Percentiles rank a stretch among this genome's conserved stretches.
phyloP scores from a whole-genome alignment of 2,329 filamentous ascomycete genomes.

The Gnomoniopsis sp. region DNA sequence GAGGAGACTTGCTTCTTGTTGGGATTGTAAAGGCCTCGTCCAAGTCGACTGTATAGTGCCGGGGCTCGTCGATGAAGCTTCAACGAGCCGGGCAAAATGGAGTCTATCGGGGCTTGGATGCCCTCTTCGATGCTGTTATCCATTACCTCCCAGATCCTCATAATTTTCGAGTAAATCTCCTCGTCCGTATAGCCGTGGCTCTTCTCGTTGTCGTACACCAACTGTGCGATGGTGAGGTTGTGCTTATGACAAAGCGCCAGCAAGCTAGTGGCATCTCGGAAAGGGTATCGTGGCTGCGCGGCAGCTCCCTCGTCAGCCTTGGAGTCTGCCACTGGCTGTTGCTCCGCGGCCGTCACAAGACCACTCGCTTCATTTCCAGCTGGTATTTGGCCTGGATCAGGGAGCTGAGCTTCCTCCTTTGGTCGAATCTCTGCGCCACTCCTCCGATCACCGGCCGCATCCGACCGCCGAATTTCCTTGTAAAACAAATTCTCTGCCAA shows the following conservation, averaged over 20 bases:
- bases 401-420: constrained; percentile 23
- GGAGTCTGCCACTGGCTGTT: constrained; percentile 15
- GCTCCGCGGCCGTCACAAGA: constrained; percentile 15
- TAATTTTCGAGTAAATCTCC: constrained; percentile 43
- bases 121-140: constrained; percentile 48
- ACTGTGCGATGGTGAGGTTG: constrained; percentile 48
- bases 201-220: constrained; percentile 52
- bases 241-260: constrained; percentile 45
- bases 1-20: constrained; percentile 9
- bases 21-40: constrained; percentile 42
- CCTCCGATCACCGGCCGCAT: constrained; percentile 43
- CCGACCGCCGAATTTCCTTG: constrained; percentile 45
- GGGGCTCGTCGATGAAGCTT: constrained; percentile 46
- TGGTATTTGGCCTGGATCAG: neutral
- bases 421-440: constrained; percentile 41
- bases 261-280: constrained; percentile 43
- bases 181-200: constrained; percentile 48
- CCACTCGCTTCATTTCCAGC: constrained; percentile 17
- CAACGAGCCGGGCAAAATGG: constrained; percentile 42
- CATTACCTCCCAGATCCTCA: constrained; percentile 50
- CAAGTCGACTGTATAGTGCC: constrained; percentile 40
- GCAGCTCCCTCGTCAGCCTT: constrained; percentile 8
- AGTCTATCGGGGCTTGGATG: constrained; percentile 40
- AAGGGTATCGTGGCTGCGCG: constrained; percentile 41
- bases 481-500: constrained; percentile 50